Conservation (phyloP, 1,284 basidiomycete species). For the Ganoderma sinense region DNA sequence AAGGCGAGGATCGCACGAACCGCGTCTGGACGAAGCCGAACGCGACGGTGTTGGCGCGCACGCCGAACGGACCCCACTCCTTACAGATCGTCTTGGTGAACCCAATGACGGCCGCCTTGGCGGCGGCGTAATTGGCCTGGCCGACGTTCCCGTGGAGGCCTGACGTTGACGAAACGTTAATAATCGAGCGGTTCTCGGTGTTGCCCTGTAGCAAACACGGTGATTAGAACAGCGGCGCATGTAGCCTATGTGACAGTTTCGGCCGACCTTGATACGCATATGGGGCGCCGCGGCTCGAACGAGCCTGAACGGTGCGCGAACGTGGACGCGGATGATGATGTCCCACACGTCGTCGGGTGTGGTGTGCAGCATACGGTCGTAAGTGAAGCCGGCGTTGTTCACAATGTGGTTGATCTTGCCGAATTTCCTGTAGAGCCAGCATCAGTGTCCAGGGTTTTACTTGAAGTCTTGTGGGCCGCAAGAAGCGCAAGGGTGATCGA, state of each 20-base stretch:
- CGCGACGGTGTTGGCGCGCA: slow-evolving; percentile 84
- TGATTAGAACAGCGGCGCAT: not conserved
- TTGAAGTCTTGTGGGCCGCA: not conserved
- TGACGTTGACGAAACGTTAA: slow-evolving; percentile 80
- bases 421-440: slow-evolving; percentile 59
- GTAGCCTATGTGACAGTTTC: not conserved
- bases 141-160: slow-evolving; percentile 88
- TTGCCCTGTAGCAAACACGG: slow-evolving; percentile 34
- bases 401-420: slow-evolving; percentile 89
- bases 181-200: slow-evolving; percentile 77
- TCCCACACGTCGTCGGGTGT: slow-evolving; percentile 86
- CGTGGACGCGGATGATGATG: slow-evolving; percentile 84
- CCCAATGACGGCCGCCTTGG: slow-evolving; percentile 80
- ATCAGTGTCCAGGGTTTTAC: not conserved
- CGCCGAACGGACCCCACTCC: slow-evolving; percentile 87
- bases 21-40: slow-evolving; percentile 81
- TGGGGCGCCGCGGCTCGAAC: slow-evolving; percentile 86
- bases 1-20: slow-evolving; percentile 41
- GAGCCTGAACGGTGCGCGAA: slow-evolving; percentile 86
- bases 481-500: not conserved
- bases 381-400: slow-evolving; percentile 90
- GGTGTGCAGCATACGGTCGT: slow-evolving; percentile 89
- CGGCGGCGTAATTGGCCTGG: slow-evolving; percentile 85
- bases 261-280: slow-evolving; percentile 79
- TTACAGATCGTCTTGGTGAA: slow-evolving; percentile 88